These are phyloP conservation scores for Earliella scabrosa DNA, from an alignment of 1,284 basidiomycete genomes.

Conservation along the genomic window DNA sequence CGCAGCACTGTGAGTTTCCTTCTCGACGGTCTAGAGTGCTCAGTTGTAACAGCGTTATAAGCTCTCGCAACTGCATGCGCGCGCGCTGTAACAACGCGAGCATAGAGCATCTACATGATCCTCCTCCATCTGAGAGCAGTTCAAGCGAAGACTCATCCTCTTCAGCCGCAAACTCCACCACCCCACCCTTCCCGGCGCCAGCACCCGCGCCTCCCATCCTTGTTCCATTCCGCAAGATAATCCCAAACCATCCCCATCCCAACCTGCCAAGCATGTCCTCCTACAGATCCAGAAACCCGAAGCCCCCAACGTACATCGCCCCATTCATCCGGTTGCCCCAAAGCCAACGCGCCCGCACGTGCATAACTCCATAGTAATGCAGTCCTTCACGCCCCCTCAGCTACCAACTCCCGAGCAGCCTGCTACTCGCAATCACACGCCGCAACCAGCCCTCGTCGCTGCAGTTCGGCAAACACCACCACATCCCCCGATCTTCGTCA, in stretches of 20 bases:
- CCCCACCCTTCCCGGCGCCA: conserved; percentile 32
- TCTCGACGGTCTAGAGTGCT: conserved; percentile 12
- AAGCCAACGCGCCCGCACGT: conserved; percentile 32
- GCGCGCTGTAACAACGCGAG: conserved; percentile 76
- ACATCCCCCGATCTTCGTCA: conserved; percentile 65
- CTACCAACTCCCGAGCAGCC: conserved; percentile 17
- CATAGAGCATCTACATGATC: conserved; percentile 72
- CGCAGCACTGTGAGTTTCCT: conserved; percentile 67
- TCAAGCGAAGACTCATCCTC: conserved; percentile 4
- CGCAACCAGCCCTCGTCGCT: conserved; percentile 21
- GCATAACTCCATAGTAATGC: conserved; percentile 27
- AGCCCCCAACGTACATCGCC: conserved; percentile 10
- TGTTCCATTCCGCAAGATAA: conserved; percentile 4
- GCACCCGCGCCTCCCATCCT: conserved; percentile 30
- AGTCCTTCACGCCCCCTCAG: conserved; percentile 23
- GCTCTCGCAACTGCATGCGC: conserved; percentile 84
- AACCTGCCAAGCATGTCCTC: neutral
- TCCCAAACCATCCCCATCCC: conserved; percentile 7
- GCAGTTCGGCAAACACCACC: conserved; percentile 27
- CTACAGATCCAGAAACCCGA: conserved; percentile 8
- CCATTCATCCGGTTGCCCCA: conserved; percentile 33
- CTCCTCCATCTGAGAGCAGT: conserved; percentile 30
- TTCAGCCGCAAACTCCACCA: conserved; percentile 5
- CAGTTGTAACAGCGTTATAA: conserved; percentile 33
- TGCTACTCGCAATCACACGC: conserved; percentile 16